These are phyloP conservation scores for Starmera caribaea DNA, from an alignment of 805 yeast genomes.

Conservation along the genomic window DNA sequence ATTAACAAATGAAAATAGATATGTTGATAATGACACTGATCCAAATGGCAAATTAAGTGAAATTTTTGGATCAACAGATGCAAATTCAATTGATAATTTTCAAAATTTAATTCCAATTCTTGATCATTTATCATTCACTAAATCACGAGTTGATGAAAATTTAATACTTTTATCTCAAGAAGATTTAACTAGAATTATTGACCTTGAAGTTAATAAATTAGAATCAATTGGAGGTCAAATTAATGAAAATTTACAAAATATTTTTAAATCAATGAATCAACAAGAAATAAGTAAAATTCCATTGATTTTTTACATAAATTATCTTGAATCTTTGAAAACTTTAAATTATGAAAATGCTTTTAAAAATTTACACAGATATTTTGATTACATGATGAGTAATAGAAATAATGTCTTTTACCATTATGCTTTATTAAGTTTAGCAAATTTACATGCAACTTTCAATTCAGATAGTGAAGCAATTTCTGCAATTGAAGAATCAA, in stretches of 20 bases:
- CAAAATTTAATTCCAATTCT: conserved; percentile 7
- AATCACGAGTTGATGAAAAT: conserved; percentile 5
- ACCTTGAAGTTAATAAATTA: conserved; percentile 41
- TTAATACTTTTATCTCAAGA: conserved; percentile 36
- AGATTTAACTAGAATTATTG: conserved; percentile 40
- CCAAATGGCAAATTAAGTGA: conserved; percentile 4
- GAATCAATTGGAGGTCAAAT: conserved; percentile 44
- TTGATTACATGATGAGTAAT: conserved; percentile 71
- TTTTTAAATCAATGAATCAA: conserved; percentile 37
- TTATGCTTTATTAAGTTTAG: conserved; percentile 65
- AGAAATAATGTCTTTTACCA: conserved; percentile 59
- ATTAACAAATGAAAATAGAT: conserved; percentile 10
- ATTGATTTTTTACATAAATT: conserved; percentile 45
- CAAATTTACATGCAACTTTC: conserved; percentile 62
- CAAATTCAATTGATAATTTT: conserved; percentile 14
- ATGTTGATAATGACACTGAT: conserved; percentile 15
- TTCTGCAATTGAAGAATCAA: conserved; percentile 78
- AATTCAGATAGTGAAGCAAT: conserved; percentile 53
- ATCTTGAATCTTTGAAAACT: conserved; percentile 45
- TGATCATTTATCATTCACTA: conserved; percentile 2
- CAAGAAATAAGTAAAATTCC: conserved; percentile 34
- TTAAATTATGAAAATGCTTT: conserved; percentile 49
- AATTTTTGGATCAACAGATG: conserved; percentile 10
- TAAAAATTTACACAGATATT: conserved; percentile 50
- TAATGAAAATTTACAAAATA: conserved; percentile 31